Conservation (phyloP, 192 early-diverging fungal genomes). For the Phlyctochytrium planicorne region DNA sequence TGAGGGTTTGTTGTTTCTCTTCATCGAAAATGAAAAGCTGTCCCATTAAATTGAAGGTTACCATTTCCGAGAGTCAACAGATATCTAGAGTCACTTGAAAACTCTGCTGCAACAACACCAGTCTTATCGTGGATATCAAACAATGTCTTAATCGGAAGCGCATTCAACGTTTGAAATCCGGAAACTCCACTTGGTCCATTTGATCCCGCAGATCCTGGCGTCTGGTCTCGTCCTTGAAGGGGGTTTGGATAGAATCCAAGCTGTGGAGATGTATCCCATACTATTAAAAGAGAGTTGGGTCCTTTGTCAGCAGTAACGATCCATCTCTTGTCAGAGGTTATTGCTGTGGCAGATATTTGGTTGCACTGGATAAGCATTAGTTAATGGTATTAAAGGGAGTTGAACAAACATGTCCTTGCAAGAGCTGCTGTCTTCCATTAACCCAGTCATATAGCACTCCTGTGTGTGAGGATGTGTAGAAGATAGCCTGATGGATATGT, state of each 20-base stretch:
- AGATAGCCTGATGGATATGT: slow-evolving; percentile 41
- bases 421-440: slow-evolving; percentile 43
- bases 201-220: slow-evolving; percentile 10
- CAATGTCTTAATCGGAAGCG: slow-evolving; percentile 57
- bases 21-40: not conserved
- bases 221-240: not conserved
- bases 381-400: not conserved
- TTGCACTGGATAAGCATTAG: slow-evolving; percentile 40
- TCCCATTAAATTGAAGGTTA: slow-evolving; percentile 14
- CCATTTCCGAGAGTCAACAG: slow-evolving; percentile 56
- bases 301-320: slow-evolving; percentile 57
- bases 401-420: slow-evolving; percentile 55
- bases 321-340: slow-evolving; percentile 45
- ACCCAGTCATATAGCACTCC: slow-evolving; percentile 53
- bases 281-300: slow-evolving; percentile 44
- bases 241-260: slow-evolving; percentile 1
- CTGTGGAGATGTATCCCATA: slow-evolving; percentile 54
- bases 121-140: slow-evolving; percentile 51
- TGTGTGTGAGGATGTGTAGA: slow-evolving; percentile 54
- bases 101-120: slow-evolving; percentile 45
- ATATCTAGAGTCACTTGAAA: slow-evolving; percentile 48
- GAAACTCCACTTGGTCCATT: not conserved
- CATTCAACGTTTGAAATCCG: slow-evolving; percentile 11
- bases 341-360: slow-evolving; percentile 37
- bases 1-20: slow-evolving; percentile 44